A percentile compares a stretch with the other conserved stretches of the same genome.
These are phyloP conservation scores for Colletotrichum somersetense DNA, from an alignment of 2,329 filamentous ascomycete genomes.

Conservation along the genomic window DNA sequence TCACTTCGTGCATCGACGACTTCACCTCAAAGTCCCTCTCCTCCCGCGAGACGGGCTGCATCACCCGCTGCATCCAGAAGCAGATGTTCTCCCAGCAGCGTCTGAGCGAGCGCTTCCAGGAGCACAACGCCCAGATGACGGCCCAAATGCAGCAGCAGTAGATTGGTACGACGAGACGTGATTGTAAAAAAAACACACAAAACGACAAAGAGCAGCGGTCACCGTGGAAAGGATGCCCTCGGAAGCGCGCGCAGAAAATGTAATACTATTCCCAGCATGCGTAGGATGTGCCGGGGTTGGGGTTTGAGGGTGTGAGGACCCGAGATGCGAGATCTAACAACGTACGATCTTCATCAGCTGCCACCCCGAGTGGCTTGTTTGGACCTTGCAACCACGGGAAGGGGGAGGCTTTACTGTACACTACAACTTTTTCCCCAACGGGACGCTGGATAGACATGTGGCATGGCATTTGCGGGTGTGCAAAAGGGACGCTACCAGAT, in stretches of 20 bases:
- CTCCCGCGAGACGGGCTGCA: constrained; percentile 88
- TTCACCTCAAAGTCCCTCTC: constrained; percentile 97
- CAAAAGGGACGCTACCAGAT: constrained; percentile 17
- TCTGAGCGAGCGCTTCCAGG: constrained; percentile 89
- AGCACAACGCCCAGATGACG: constrained; percentile 73
- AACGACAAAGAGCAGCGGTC: constrained; percentile 11
- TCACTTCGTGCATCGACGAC: constrained; percentile 96
- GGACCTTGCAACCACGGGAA: constrained; percentile 11
- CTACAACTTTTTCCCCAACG: constrained; percentile 15
- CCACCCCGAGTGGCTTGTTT: neutral
- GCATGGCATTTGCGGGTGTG: constrained; percentile 29
- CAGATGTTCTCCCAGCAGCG: constrained; percentile 92
- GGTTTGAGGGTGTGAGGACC: neutral
- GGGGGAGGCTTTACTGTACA: constrained; percentile 30
- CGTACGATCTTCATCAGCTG: constrained; percentile 5
- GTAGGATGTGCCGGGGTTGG: neutral
- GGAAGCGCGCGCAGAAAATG: constrained; percentile 20
- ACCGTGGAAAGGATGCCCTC: neutral
- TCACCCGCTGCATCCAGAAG: constrained; percentile 96
- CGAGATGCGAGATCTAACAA: constrained; percentile 13
- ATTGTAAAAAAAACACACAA: constrained; percentile 13
- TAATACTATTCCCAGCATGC: constrained; percentile 39
- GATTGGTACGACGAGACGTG: constrained; percentile 31
- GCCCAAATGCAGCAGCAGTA: constrained; percentile 65
- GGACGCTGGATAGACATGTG: constrained; percentile 29